These are phyloP conservation scores for Sicyos edulis DNA, from an alignment of 306 rosid genomes.

Conservation along the genomic window DNA sequence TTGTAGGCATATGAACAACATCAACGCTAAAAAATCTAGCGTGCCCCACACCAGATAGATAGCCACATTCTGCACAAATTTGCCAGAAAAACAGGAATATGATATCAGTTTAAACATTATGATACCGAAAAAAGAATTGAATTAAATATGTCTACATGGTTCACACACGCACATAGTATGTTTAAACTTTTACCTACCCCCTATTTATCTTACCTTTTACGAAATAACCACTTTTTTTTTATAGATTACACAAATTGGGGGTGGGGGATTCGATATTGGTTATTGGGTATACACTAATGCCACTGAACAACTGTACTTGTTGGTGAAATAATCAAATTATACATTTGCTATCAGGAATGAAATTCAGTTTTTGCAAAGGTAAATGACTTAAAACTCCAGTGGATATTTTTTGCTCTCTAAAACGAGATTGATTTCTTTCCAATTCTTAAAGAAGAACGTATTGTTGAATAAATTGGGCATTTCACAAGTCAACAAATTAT, in stretches of 20 bases:
- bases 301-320: too few relatives aligned
- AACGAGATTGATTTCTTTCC: background rate
- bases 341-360: background rate
- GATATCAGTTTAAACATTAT: background rate
- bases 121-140: background rate
- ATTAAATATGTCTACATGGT: background rate
- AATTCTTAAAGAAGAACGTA: background rate
- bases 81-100: conserved; percentile 17
- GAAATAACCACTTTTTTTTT: background rate
- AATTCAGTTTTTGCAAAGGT: background rate
- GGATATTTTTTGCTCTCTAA: background rate
- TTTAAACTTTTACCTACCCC: background rate
- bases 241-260: too few relatives aligned
- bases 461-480: background rate
- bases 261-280: too few relatives aligned
- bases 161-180: background rate
- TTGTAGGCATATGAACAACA: conserved; percentile 47
- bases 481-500: background rate
- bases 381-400: background rate
- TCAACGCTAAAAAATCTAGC: conserved; percentile 50
- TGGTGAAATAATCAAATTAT: background rate
- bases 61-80: conserved; percentile 44
- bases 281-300: too few relatives aligned
- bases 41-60: conserved; percentile 49
- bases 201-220: background rate